Evolutionary conservation across 306 rosid genomes (phyloP).

Genomic region (Comarum palustre): DNA sequence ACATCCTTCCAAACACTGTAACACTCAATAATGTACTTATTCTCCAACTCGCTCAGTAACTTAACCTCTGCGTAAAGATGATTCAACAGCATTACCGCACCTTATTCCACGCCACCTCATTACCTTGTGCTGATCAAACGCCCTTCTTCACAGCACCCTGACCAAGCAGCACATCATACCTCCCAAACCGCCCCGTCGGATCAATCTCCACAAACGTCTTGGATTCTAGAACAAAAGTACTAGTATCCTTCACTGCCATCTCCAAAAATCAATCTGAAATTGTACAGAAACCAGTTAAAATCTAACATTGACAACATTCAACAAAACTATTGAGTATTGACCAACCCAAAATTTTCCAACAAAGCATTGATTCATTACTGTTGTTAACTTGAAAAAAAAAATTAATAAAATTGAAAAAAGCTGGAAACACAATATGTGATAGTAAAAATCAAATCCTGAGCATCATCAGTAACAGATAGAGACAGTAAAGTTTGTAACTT

Average conservation of each 20-base stretch:
- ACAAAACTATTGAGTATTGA: too few relatives aligned
- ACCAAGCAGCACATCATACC: slow-evolving; percentile 71
- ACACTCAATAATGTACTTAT: slow-evolving; percentile 73
- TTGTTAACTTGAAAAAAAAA: too few relatives aligned
- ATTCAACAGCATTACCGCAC: slow-evolving; percentile 55
- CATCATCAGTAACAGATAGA: not conserved
- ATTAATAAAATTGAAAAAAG: too few relatives aligned
- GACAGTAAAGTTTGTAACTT: not conserved
- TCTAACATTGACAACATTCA: not conserved
- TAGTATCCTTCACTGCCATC: slow-evolving; percentile 64
- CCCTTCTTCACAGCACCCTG: slow-evolving; percentile 85
- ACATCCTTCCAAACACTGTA: slow-evolving; percentile 78
- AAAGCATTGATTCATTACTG: not conserved
- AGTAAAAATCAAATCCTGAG: not conserved
- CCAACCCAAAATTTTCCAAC: too few relatives aligned
- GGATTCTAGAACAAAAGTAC: slow-evolving; percentile 36
- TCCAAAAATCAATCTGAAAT: slow-evolving; percentile 28
- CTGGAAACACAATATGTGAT: not conserved
- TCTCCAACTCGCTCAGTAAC: slow-evolving; percentile 53
- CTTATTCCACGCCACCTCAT: slow-evolving; percentile 94
- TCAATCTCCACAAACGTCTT: slow-evolving; percentile 81
- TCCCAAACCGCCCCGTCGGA: slow-evolving; percentile 78
- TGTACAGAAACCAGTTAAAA: not conserved
- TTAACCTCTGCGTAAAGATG: slow-evolving; percentile 72
- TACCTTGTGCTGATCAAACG: slow-evolving; percentile 90